Evolutionary conservation across 768 basidiomycete species (phyloP), one percentile per base, ranked within the genome.

Genomic region (Russula earlei): DNA sequence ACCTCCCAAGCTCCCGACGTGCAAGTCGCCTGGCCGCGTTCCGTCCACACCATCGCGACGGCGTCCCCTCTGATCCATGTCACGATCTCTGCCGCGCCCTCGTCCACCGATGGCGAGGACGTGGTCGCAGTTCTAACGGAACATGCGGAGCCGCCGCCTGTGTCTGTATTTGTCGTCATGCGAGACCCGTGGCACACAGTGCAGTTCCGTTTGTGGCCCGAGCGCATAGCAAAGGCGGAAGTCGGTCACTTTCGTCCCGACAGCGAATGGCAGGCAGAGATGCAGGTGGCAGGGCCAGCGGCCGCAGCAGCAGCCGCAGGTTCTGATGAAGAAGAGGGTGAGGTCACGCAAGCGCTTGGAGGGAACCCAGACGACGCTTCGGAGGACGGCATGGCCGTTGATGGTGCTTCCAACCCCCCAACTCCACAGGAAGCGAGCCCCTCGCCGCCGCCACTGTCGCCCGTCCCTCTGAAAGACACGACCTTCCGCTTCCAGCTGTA

Each of bases 401-500:
- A 60, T 34, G 51, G 5, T 0, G 36, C 25, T 10, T 50, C 54
- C n/a, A n/a, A n/a, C 25, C 54, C 0, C 46, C 49, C 9, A 2
- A 12, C 29, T 2, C 27, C 37, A 5, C 49, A 44, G 19, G 49
- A 14, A 15, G 25, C n/a, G 42, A 34, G 29, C 29, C 7, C 33
- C 20, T 29, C 50, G 9, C 46, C 50, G 7, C n/a, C n/a, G n/a
- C 34, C 59, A 10, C 55, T 43, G 0, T 33, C 51, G 3, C 57
- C 12, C 3, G 31, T 53, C 36, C 56, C 52, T 4, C 37, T 61
- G 29, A 38, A 29, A 5, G 57, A 59, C 45, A 61, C 60, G 31
- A 59, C 60, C 15, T 61, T 61, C 48, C 60, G 60, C 38, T 61
- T 59, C 57, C 58, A 59, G 45, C 29, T 61, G n/a, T 57, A 57